These are phyloP conservation scores for Tolypocladium guangdongense DNA, from an alignment of 2,329 filamentous ascomycete species.

Conservation along the genomic window DNA sequence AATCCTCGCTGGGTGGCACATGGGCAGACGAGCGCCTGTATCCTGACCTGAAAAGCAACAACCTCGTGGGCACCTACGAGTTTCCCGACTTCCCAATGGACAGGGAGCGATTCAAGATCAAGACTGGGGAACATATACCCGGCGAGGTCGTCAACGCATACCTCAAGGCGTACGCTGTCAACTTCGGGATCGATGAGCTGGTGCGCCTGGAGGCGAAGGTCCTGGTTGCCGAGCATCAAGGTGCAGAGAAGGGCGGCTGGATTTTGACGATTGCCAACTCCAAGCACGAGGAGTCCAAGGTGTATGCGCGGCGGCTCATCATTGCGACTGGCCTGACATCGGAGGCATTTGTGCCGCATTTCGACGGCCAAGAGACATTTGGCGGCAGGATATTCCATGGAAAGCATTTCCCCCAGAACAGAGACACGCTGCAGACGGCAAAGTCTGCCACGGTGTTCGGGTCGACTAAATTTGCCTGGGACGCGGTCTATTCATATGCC, in stretches of 20 bases:
- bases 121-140: conserved; percentile 34
- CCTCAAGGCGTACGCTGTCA: conserved; percentile 30
- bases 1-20: conserved; percentile 51
- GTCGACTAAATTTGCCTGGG: conserved; percentile 53
- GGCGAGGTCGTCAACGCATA: conserved; percentile 36
- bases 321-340: conserved; percentile 46
- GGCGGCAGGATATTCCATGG: conserved; percentile 37
- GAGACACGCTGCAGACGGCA: conserved; percentile 27
- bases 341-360: conserved; percentile 30
- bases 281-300: conserved; percentile 10
- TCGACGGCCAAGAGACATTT: conserved; percentile 35
- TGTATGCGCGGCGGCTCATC: conserved; percentile 36
- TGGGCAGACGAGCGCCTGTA: conserved; percentile 61
- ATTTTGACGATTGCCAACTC: conserved; percentile 18
- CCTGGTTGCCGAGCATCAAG: conserved; percentile 30
- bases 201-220: conserved; percentile 30
- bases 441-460: conserved; percentile 46
- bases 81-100: conserved; percentile 65
- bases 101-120: conserved; percentile 36
- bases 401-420: conserved; percentile 31
- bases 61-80: conserved; percentile 62
- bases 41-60: conserved; percentile 61
- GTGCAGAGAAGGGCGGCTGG: conserved; percentile 29
- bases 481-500: conserved; percentile 52
- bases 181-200: conserved; percentile 28